Evolutionary conservation across 1,139 yeast species (phyloP).

Genomic region (Hyphopichia buzzinii): DNA sequence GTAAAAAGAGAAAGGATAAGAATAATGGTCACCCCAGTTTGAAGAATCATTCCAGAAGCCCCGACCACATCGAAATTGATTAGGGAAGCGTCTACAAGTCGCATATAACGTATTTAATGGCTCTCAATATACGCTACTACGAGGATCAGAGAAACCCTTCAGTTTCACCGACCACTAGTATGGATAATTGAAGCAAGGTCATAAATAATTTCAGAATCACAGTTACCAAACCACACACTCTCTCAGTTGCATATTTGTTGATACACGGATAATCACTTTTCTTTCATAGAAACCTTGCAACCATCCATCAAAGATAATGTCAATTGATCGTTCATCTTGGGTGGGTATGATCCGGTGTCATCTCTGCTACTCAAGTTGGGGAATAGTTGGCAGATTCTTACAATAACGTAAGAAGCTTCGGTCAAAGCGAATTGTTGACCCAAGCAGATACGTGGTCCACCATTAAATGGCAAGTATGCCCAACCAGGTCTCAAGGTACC

Average conservation of each 20-base stretch:
- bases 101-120: background rate
- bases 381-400: slow-evolving; percentile 43
- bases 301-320: slow-evolving; percentile 29
- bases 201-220: too few relatives aligned
- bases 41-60: slow-evolving; percentile 58
- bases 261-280: too few relatives aligned
- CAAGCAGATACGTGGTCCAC: slow-evolving; percentile 61
- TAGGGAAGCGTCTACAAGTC: slow-evolving; percentile 20
- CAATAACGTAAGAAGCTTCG: slow-evolving; percentile 50
- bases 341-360: slow-evolving; percentile 23
- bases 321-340: slow-evolving; percentile 29
- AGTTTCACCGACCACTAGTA: too few relatives aligned
- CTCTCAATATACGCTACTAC: too few relatives aligned
- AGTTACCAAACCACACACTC: too few relatives aligned
- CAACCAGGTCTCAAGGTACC: slow-evolving; percentile 39
- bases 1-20: slow-evolving; percentile 69
- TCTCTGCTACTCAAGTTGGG: slow-evolving; percentile 28
- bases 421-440: slow-evolving; percentile 64
- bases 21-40: slow-evolving; percentile 37
- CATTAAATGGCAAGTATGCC: slow-evolving; percentile 58
- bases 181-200: too few relatives aligned
- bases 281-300: slow-evolving; percentile 12
- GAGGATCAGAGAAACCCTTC: too few relatives aligned
- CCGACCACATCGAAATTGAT: slow-evolving; percentile 80
- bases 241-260: too few relatives aligned